Evolutionary conservation across 352 stramenopile genomes (phyloP).

Genomic region (Phytophthora chlamydospora): DNA sequence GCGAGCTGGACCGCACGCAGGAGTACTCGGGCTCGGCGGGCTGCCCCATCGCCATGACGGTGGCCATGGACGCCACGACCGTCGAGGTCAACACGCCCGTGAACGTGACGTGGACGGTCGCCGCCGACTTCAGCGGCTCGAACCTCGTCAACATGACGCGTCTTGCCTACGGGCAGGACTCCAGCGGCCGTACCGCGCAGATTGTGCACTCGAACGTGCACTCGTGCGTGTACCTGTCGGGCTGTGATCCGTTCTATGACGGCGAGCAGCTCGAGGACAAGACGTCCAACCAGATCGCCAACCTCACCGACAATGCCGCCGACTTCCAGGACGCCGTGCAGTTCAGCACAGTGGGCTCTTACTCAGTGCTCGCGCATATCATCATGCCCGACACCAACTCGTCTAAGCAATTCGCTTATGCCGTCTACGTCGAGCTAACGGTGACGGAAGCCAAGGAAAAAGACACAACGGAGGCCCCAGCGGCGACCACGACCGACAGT

Average conservation of each 20-base stretch:
- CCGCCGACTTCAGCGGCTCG: constrained; percentile 44
- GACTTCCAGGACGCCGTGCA: constrained; percentile 43
- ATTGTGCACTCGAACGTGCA: constrained; percentile 76
- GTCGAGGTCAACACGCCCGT: constrained; percentile 44
- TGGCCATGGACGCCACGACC: constrained; percentile 34
- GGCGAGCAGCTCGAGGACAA: constrained; percentile 58
- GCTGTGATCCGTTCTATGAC: constrained; percentile 63
- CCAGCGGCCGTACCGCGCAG: constrained; percentile 44
- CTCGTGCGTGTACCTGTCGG: constrained; percentile 54
- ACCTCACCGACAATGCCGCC: constrained; percentile 57
- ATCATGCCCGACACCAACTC: constrained; percentile 59
- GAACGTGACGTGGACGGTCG: constrained; percentile 57
- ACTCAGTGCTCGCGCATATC: constrained; percentile 64
- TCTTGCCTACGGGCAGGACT: constrained; percentile 45
- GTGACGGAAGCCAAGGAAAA: constrained; percentile 35
- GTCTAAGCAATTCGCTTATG: constrained; percentile 56
- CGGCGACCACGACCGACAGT: constrained; percentile 12
- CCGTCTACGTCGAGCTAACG: constrained; percentile 50
- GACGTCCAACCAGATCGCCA: constrained; percentile 58
- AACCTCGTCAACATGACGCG: constrained; percentile 61
- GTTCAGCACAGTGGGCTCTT: constrained; percentile 42
- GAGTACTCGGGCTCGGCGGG: constrained; percentile 38
- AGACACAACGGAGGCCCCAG: constrained; percentile 28
- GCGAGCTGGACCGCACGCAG: constrained; percentile 46
- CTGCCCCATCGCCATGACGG: constrained; percentile 54